phyloP scores from a whole-genome alignment of 2,329 filamentous ascomycete genomes.

The Clonostachys rosea region DNA sequence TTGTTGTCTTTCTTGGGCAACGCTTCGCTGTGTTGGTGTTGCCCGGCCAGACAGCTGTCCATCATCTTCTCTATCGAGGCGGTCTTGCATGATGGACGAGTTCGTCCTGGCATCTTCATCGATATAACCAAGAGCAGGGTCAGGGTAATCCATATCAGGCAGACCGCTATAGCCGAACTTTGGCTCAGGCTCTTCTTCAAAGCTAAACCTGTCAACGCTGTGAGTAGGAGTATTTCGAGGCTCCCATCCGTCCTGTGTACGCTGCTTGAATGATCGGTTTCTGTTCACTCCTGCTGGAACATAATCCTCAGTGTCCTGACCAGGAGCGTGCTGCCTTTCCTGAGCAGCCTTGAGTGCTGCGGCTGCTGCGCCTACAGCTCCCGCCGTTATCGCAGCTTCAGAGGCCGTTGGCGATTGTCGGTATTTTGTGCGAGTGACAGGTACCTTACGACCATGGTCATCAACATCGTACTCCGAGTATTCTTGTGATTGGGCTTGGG shows the following conservation, averaged over 20 bases:
- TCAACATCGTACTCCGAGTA: slow-evolving; percentile 54
- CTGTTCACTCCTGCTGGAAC: slow-evolving; percentile 49
- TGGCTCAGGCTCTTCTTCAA: slow-evolving; percentile 43
- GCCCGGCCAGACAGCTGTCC: slow-evolving; percentile 52
- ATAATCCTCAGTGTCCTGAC: slow-evolving; percentile 26
- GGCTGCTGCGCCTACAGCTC: slow-evolving; percentile 48
- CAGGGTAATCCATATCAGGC: slow-evolving; percentile 63
- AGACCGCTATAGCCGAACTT: slow-evolving; percentile 66
- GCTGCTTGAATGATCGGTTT: slow-evolving; percentile 64
- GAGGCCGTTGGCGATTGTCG: slow-evolving; percentile 50
- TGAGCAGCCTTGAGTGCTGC: slow-evolving; percentile 46
- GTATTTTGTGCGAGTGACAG: slow-evolving; percentile 26
- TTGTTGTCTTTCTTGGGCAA: slow-evolving; percentile 1
- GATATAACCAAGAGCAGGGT: slow-evolving; percentile 71
- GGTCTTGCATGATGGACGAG: slow-evolving; percentile 70
- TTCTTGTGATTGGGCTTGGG: slow-evolving; percentile 34
- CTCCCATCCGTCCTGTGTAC: slow-evolving; percentile 50
- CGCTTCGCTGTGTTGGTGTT: slow-evolving; percentile 36
- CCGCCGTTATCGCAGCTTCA: slow-evolving; percentile 52
- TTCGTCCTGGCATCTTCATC: slow-evolving; percentile 74
- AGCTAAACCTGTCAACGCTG: slow-evolving; percentile 53
- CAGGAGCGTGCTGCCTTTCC: slow-evolving; percentile 30
- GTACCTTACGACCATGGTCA: slow-evolving; percentile 52
- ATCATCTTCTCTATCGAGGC: slow-evolving; percentile 47
- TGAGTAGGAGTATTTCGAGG: slow-evolving; percentile 53